Evolutionary conservation across 2,329 filamentous ascomycete species (phyloP).

Genomic region (Fusarium dimerum): DNA sequence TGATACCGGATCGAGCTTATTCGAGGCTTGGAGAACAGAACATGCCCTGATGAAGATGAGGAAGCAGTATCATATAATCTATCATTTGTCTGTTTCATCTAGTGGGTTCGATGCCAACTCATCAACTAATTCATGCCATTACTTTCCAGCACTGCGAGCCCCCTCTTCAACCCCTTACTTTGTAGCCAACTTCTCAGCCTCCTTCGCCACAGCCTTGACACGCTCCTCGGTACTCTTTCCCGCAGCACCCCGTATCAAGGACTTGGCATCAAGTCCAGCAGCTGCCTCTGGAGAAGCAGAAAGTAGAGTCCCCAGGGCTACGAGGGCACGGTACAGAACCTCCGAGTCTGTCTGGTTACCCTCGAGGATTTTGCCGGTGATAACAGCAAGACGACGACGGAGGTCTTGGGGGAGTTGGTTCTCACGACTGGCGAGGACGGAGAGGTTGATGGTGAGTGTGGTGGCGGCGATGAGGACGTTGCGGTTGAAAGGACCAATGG

Average conservation of each 20-base stretch:
- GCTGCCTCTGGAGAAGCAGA: slow-evolving; percentile 52
- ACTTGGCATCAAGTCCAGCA: slow-evolving; percentile 42
- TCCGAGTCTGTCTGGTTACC: slow-evolving; percentile 72
- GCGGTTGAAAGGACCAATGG: slow-evolving; percentile 63
- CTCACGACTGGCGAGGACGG: slow-evolving; percentile 64
- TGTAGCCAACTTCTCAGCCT: slow-evolving; percentile 19
- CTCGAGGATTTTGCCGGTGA: slow-evolving; percentile 63
- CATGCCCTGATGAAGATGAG: too few species aligned
- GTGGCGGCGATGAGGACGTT: slow-evolving; percentile 82
- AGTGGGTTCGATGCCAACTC: too few species aligned
- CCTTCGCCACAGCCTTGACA: slow-evolving; percentile 33
- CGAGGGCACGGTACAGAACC: slow-evolving; percentile 78
- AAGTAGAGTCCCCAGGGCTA: slow-evolving; percentile 75
- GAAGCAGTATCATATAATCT: too few species aligned
- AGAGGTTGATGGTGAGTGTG: slow-evolving; percentile 82
- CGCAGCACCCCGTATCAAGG: slow-evolving; percentile 45
- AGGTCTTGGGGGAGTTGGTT: slow-evolving; percentile 39
- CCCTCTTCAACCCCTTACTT: slow-evolving; percentile 5
- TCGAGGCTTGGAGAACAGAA: too few species aligned
- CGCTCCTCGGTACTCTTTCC: slow-evolving; percentile 48
- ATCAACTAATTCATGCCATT: too few species aligned
- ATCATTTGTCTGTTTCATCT: too few species aligned
- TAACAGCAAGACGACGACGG: slow-evolving; percentile 52
- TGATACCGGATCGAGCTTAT: too few species aligned
- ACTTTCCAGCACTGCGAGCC: background rate